A percentile compares a stretch with the other conserved stretches of the same genome.
Evolutionary conservation across 331 rosid genomes (phyloP).

Genomic region (Rosa hybrid): DNA sequence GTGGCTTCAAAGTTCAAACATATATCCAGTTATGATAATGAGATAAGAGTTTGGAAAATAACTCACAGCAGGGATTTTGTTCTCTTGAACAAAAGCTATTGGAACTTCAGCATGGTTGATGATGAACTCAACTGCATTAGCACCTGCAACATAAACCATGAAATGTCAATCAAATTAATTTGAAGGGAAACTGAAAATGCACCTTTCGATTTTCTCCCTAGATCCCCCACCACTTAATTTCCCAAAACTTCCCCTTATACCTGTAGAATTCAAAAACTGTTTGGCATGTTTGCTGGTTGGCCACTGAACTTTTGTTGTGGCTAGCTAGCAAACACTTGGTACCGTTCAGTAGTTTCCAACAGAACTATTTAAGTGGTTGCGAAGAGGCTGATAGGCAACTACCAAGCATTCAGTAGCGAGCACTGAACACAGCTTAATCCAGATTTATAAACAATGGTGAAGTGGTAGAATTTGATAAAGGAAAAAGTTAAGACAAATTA

Average conservation of each 20-base stretch:
- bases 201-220: not conserved
- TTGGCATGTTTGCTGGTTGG: not conserved
- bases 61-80: slow-evolving; percentile 84
- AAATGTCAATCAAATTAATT: not conserved
- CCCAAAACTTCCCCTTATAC: not conserved
- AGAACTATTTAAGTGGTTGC: not conserved
- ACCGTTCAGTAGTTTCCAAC: not conserved
- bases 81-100: slow-evolving; percentile 81
- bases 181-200: not conserved
- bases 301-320: not conserved
- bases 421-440: not conserved
- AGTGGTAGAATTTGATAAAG: too few relatives aligned
- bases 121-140: slow-evolving; percentile 92
- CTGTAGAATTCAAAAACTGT: not conserved
- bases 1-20: not conserved
- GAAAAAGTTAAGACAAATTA: not conserved
- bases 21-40: not conserved
- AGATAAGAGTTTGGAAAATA: slow-evolving; percentile 21
- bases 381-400: not conserved
- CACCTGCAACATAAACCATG: slow-evolving; percentile 55
- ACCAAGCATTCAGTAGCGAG: not conserved
- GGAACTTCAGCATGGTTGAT: slow-evolving; percentile 90
- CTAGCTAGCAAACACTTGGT: not conserved
- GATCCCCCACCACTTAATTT: not conserved
- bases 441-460: not conserved